phyloP scores from a whole-genome alignment of 2,329 filamentous ascomycete species.

The Corinectria fuckeliana region DNA sequence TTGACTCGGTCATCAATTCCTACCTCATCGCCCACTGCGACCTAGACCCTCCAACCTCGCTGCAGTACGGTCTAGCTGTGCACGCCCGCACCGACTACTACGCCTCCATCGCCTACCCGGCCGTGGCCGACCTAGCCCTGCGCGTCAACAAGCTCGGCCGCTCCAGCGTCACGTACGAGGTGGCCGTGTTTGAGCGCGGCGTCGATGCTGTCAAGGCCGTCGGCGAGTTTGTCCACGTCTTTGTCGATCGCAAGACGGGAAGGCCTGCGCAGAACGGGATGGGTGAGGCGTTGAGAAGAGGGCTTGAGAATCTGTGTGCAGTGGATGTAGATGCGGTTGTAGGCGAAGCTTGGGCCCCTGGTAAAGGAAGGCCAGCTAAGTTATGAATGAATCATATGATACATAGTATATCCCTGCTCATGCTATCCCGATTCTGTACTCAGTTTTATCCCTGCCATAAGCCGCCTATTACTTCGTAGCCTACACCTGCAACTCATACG shows the following conservation, averaged over 20 bases:
- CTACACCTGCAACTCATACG: slow-evolving; percentile 47
- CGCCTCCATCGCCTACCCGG: slow-evolving; percentile 80
- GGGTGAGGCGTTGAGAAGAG: slow-evolving; percentile 61
- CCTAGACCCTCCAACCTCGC: slow-evolving; percentile 71
- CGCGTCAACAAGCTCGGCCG: slow-evolving; percentile 84
- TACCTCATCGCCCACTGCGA: slow-evolving; percentile 83
- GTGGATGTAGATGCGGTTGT: slow-evolving; percentile 32
- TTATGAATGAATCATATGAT: too few species aligned
- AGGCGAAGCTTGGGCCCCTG: background rate
- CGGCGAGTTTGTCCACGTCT: slow-evolving; percentile 86
- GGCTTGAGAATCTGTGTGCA: slow-evolving; percentile 63
- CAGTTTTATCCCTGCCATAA: background rate
- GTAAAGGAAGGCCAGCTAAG: background rate
- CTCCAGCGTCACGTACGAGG: slow-evolving; percentile 88
- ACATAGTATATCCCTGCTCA: background rate
- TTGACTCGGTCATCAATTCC: slow-evolving; percentile 89
- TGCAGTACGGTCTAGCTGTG: slow-evolving; percentile 83
- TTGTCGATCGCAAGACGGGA: slow-evolving; percentile 77
- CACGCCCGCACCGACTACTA: slow-evolving; percentile 89
- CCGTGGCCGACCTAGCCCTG: slow-evolving; percentile 79
- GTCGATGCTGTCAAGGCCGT: slow-evolving; percentile 77
- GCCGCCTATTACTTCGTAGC: background rate
- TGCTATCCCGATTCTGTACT: background rate
- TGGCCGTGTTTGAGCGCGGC: slow-evolving; percentile 82
- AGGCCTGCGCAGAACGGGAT: slow-evolving; percentile 73